These are phyloP conservation scores for Hyaloscypha finlandica DNA, from an alignment of 495 filamentous ascomycete genomes.

Conservation along the genomic window DNA sequence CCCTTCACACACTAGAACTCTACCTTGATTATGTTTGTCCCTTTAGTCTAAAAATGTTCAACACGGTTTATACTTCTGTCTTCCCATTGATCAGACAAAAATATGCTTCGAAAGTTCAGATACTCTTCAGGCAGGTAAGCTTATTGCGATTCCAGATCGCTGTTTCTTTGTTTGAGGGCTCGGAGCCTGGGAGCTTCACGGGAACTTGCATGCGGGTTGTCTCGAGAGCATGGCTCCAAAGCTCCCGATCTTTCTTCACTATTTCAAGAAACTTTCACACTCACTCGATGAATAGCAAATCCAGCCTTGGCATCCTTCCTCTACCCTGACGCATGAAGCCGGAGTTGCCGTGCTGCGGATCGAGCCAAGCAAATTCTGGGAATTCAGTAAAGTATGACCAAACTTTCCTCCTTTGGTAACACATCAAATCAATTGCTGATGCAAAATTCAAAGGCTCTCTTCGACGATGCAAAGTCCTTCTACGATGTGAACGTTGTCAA, in stretches of 20 bases:
- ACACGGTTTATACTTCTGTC: constrained; percentile 62
- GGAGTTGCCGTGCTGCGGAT: constrained; percentile 72
- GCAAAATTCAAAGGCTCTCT: constrained; percentile 49
- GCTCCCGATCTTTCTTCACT: too few relatives aligned
- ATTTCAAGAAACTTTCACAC: too few relatives aligned
- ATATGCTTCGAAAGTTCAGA: constrained; percentile 51
- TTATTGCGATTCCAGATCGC: too few relatives aligned
- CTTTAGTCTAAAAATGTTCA: constrained; percentile 71
- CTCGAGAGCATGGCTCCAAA: too few relatives aligned
- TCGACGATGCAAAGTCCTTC: constrained; percentile 67
- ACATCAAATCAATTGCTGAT: background rate
- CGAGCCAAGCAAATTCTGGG: constrained; percentile 71
- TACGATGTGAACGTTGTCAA: constrained; percentile 83
- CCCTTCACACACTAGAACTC: constrained; percentile 73
- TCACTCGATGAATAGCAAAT: constrained; percentile 57
- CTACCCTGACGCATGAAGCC: constrained; percentile 86
- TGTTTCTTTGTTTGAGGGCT: too few relatives aligned
- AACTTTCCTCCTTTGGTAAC: background rate
- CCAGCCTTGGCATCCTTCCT: constrained; percentile 94
- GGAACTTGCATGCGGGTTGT: too few relatives aligned
- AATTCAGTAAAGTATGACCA: constrained; percentile 56
- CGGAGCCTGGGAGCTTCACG: too few relatives aligned
- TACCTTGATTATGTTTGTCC: constrained; percentile 90
- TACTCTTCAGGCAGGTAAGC: constrained; percentile 67
- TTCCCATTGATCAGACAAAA: constrained; percentile 56